phyloP scores from a whole-genome alignment of 148 eudicot genomes.

The Amaranthus palmeri region DNA sequence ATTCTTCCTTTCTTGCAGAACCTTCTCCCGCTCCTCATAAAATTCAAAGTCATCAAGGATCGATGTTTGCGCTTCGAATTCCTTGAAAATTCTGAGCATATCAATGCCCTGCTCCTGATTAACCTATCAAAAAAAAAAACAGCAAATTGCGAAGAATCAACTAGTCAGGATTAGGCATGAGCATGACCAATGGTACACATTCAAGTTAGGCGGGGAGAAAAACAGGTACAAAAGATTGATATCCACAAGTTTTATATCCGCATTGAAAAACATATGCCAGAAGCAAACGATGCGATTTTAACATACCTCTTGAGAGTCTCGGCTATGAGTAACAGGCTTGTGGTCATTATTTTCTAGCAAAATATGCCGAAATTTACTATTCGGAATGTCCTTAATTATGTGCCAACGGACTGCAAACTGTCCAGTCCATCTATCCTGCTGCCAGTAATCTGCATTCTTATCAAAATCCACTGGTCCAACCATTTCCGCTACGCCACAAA shows the following conservation, averaged over 20 bases:
- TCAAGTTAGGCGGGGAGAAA: too few species aligned
- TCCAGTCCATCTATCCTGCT: conserved; percentile 98
- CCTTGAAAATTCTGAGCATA: conserved; percentile 86
- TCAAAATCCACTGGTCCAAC: conserved; percentile 82
- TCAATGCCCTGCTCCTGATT: conserved; percentile 81
- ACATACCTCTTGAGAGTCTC: conserved; percentile 94
- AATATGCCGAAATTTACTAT: conserved; percentile 80
- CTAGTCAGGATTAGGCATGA: not conserved
- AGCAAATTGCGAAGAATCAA: not conserved
- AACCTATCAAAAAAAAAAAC: conserved; percentile 42
- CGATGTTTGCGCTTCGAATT: conserved; percentile 59
- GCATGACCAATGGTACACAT: too few species aligned
- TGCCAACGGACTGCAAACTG: conserved; percentile 89
- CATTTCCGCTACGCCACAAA: conserved; percentile 98
- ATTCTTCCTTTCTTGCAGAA: conserved; percentile 65
- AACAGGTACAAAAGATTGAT: too few species aligned
- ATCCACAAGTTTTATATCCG: too few species aligned
- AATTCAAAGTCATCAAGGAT: conserved; percentile 79
- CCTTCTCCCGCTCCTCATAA: conserved; percentile 79
- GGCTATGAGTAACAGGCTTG: conserved; percentile 98
- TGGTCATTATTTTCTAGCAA: conserved; percentile 85
- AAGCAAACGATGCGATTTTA: too few species aligned
- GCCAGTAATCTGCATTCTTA: conserved; percentile 89
- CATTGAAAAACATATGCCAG: too few species aligned
- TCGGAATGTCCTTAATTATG: conserved; percentile 86